These are phyloP conservation scores for Aspergillus arachidicola DNA, from an alignment of 2,329 filamentous ascomycete genomes.

Conservation along the genomic window DNA sequence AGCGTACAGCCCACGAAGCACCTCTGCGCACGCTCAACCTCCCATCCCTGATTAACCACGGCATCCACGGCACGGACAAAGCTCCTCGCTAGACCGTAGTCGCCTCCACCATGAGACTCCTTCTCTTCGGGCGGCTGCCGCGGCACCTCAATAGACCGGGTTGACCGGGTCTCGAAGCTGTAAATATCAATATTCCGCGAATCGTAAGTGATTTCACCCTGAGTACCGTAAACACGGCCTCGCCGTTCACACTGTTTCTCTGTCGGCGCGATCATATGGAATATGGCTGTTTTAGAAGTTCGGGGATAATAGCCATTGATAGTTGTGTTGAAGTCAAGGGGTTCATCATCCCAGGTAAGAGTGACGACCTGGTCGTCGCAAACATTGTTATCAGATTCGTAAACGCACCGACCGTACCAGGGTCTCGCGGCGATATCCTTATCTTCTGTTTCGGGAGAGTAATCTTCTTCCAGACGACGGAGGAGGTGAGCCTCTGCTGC, in stretches of 20 bases:
- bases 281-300: slow-evolving; percentile 78
- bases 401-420: slow-evolving; percentile 95
- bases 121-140: slow-evolving; percentile 60
- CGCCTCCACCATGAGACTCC: slow-evolving; percentile 71
- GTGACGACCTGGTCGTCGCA: slow-evolving; percentile 91
- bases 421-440: slow-evolving; percentile 52
- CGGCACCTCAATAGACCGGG: slow-evolving; percentile 61
- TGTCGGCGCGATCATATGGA: slow-evolving; percentile 94
- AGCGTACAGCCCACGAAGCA: slow-evolving; percentile 78
- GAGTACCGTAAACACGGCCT: slow-evolving; percentile 81
- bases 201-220: slow-evolving; percentile 86
- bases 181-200: slow-evolving; percentile 74
- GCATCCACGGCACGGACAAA: slow-evolving; percentile 81
- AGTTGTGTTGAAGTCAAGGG: background rate
- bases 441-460: slow-evolving; percentile 58
- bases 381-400: slow-evolving; percentile 89
- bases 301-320: slow-evolving; percentile 39
- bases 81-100: slow-evolving; percentile 76
- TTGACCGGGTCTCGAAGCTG: slow-evolving; percentile 64
- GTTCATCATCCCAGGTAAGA: slow-evolving; percentile 74
- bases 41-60: slow-evolving; percentile 71
- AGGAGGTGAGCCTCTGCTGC: slow-evolving; percentile 56
- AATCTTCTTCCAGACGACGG: slow-evolving; percentile 55
- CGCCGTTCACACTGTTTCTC: slow-evolving; percentile 84
- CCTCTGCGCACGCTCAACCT: slow-evolving; percentile 70